Conservation (phyloP, 108 stramenopile species). For the Pseudonitzschia pungens region DNA sequence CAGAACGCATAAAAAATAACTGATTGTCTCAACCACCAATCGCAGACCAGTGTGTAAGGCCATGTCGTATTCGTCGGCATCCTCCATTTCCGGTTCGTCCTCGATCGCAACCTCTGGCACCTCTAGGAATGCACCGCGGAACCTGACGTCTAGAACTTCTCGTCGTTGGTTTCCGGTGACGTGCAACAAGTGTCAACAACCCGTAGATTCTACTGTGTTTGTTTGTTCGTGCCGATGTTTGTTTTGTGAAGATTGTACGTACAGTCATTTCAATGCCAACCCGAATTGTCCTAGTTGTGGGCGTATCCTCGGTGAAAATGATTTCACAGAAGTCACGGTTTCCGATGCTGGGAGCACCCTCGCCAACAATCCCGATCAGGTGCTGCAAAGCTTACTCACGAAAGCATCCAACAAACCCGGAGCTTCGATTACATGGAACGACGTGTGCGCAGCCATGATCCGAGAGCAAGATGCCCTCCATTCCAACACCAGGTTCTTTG, state of each 20-base stretch:
- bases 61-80: background rate
- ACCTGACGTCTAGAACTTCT: background rate
- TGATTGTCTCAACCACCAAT: too few relatives aligned
- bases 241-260: constrained; percentile 86
- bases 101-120: background rate
- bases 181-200: constrained; percentile 71
- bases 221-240: constrained; percentile 75
- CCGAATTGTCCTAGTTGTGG: constrained; percentile 64
- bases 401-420: constrained; percentile 21
- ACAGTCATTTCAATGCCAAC: constrained; percentile 66
- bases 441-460: background rate
- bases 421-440: background rate
- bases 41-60: background rate
- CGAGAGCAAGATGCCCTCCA: constrained; percentile 2
- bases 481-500: background rate
- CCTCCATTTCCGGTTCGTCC: background rate
- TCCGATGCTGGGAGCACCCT: constrained; percentile 55
- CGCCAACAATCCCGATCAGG: constrained; percentile 3
- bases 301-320: constrained; percentile 51
- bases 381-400: constrained; percentile 42
- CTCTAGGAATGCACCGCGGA: background rate
- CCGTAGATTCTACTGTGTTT: constrained; percentile 69
- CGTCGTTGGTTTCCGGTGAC: constrained; percentile 29
- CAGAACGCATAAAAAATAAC: too few relatives aligned
- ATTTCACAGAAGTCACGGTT: constrained; percentile 73